Conservation (phyloP, 2,329 filamentous ascomycete genomes). For the Clonostachys rhizophaga region DNA sequence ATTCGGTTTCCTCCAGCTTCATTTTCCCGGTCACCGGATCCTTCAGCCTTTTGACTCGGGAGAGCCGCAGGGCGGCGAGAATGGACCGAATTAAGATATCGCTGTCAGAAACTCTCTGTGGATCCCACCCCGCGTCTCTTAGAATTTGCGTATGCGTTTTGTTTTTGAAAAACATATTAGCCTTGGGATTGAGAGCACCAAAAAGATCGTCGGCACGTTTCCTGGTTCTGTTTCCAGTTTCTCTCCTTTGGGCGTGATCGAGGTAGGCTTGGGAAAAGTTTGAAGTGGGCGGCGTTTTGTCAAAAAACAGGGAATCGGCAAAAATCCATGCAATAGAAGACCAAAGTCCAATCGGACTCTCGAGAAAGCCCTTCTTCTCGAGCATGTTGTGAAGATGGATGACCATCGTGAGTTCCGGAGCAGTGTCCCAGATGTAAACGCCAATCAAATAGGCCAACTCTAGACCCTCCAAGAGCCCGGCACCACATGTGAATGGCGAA, state of each 20-base stretch:
- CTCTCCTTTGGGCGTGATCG: background rate
- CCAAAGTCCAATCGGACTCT: background rate
- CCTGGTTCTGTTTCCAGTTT: background rate
- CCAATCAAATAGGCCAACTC: conserved; percentile 25
- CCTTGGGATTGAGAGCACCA: background rate
- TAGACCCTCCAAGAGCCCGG: conserved; percentile 36
- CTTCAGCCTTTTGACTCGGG: too few species aligned
- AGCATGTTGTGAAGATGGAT: conserved; percentile 45
- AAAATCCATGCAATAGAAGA: background rate
- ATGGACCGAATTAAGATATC: too few species aligned
- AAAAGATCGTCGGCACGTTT: background rate
- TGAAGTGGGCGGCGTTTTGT: too few species aligned
- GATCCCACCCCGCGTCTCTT: too few species aligned
- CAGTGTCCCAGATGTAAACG: conserved; percentile 30
- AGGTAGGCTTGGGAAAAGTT: background rate
- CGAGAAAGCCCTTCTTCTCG: conserved; percentile 30
- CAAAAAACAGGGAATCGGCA: background rate
- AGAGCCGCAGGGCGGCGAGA: too few species aligned
- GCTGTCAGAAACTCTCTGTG: too few species aligned
- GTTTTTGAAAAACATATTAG: background rate
- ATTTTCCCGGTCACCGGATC: too few species aligned
- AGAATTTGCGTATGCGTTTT: background rate
- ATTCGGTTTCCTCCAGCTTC: too few species aligned
- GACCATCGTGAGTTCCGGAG: conserved; percentile 29
- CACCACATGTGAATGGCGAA: conserved; percentile 42